These are phyloP conservation scores for Stevia rebaudiana DNA, from an alignment of 140 eudicot genomes.

Conservation along the genomic window DNA sequence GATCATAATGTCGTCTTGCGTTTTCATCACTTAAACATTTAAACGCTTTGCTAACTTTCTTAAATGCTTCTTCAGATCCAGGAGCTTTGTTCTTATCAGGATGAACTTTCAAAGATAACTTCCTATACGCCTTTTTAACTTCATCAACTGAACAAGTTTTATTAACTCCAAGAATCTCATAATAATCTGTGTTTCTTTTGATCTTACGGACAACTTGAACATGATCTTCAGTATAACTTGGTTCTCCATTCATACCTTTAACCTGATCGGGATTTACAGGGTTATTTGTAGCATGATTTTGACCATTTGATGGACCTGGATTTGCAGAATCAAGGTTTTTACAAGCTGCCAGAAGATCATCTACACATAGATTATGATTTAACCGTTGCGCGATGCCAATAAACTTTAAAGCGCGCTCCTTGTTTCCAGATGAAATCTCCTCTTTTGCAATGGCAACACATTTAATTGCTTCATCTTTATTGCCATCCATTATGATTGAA, in stretches of 20 bases:
- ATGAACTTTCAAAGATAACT: slow-evolving; percentile 85
- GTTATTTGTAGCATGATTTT: slow-evolving; percentile 28
- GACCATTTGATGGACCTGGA: slow-evolving; percentile 39
- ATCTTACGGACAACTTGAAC: slow-evolving; percentile 56
- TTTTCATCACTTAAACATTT: slow-evolving; percentile 82
- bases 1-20: slow-evolving; percentile 72
- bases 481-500: slow-evolving; percentile 61
- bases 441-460: slow-evolving; percentile 76
- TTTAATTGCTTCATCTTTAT: slow-evolving; percentile 84
- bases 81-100: slow-evolving; percentile 98
- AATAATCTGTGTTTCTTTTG: slow-evolving; percentile 63
- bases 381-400: slow-evolving; percentile 67
- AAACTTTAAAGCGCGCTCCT: slow-evolving; percentile 70
- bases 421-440: slow-evolving; percentile 74
- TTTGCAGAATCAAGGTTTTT: slow-evolving; percentile 51
- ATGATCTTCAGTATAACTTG: slow-evolving; percentile 68
- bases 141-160: slow-evolving; percentile 68
- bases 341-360: slow-evolving; percentile 66
- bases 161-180: slow-evolving; percentile 65
- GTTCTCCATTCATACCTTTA: slow-evolving; percentile 39
- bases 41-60: slow-evolving; percentile 77
- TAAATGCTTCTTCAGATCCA: slow-evolving; percentile 94
- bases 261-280: slow-evolving; percentile 20
- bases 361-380: slow-evolving; percentile 48
- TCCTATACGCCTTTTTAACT: slow-evolving; percentile 80